Conservation (phyloP, 106 monocot genomes). For the Platanthera zijinensis region DNA sequence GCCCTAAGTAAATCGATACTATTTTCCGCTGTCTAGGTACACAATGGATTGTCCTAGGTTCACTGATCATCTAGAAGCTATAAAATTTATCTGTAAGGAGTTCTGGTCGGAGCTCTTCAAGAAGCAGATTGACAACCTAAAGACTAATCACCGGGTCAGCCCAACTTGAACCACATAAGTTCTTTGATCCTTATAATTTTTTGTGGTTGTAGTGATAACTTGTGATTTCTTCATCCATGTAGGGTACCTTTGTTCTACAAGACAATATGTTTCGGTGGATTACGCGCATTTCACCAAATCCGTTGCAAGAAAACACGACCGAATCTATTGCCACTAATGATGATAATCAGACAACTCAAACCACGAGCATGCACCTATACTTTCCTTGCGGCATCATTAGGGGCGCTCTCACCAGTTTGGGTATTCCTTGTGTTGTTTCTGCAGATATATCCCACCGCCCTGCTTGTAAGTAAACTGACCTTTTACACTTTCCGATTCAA, state of each 20-base stretch:
- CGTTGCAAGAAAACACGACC: conserved; percentile 32
- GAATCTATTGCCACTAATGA: conserved; percentile 16
- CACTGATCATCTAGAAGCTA: conserved; percentile 86
- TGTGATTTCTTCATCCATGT: not conserved
- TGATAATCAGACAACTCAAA: conserved; percentile 37
- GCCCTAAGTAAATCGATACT: not conserved
- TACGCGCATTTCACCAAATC: conserved; percentile 53
- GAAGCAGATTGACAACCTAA: conserved; percentile 96
- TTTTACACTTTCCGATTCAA: not conserved
- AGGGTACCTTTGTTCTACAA: conserved; percentile 98
- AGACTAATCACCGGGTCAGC: conserved; percentile 86
- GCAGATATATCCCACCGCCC: conserved; percentile 88
- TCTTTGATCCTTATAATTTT: not conserved
- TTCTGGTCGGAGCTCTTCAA: conserved; percentile 96
- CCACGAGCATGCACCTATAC: conserved; percentile 76
- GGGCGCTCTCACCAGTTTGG: conserved; percentile 84
- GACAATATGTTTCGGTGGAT: conserved; percentile 93
- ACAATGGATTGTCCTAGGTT: conserved; percentile 90
- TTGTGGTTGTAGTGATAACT: not conserved
- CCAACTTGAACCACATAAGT: not conserved
- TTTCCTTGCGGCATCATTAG: conserved; percentile 97
- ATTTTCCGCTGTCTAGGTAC: conserved; percentile 38
- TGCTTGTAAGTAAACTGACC: conserved; percentile 51
- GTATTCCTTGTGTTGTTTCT: conserved; percentile 88
- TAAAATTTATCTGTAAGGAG: conserved; percentile 98